phyloP scores from a whole-genome alignment of 2,329 filamentous ascomycete genomes.

The Aspergillus ruber region DNA sequence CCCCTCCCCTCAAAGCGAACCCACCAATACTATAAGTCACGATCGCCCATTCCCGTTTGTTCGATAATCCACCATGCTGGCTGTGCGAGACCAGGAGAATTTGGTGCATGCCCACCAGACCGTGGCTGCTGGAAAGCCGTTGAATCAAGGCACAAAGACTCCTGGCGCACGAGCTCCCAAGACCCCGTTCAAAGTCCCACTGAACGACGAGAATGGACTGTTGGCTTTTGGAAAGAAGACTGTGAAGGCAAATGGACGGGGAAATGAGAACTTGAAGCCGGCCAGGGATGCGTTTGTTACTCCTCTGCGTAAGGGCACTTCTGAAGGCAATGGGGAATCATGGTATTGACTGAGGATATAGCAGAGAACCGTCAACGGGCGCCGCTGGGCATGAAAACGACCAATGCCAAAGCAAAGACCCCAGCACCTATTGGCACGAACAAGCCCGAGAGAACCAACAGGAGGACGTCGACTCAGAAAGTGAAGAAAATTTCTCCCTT shows the following conservation, averaged over 20 bases:
- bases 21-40: constrained; percentile 13
- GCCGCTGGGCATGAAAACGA: constrained; percentile 88
- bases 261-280: constrained; percentile 52
- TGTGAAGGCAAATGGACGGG: constrained; percentile 50
- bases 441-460: constrained; percentile 57
- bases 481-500: constrained; percentile 51
- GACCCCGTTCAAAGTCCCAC: constrained; percentile 69
- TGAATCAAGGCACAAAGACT: constrained; percentile 68
- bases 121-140: constrained; percentile 62
- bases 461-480: constrained; percentile 56
- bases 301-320: constrained; percentile 61
- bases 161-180: constrained; percentile 70
- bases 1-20: too few relatives aligned
- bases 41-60: constrained; percentile 2
- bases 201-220: constrained; percentile 81
- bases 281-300: constrained; percentile 67
- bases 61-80: constrained; percentile 56
- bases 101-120: constrained; percentile 68
- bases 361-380: constrained; percentile 64
- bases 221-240: constrained; percentile 54
- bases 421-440: constrained; percentile 57
- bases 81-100: constrained; percentile 82
- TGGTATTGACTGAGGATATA: constrained; percentile 6
- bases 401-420: constrained; percentile 79
- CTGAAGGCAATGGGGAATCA: constrained; percentile 1